Evolutionary conservation across 2,329 filamentous ascomycete species (phyloP), one percentile per base, ranked within the genome.

Genomic region (Dactylellina drechsleri): DNA sequence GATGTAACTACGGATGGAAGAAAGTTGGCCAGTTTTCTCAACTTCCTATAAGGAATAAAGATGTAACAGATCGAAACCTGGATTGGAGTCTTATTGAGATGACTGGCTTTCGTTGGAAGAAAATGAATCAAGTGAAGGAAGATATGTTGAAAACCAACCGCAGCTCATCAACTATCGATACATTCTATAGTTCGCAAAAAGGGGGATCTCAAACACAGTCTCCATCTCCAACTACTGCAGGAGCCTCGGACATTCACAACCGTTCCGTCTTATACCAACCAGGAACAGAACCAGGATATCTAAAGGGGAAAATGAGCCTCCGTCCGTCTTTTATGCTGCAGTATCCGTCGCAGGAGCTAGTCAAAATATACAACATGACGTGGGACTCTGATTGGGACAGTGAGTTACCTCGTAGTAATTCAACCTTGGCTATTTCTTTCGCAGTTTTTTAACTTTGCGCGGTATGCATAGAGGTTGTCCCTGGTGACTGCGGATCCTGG

Each of bases 11-110:
- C 40, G 59, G 58, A 13, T 71, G 66, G 66, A 58, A 16, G 10
- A 64, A 64, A 36, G 40, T 71, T 15, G 66, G 66, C 1, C 43
- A 62, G 5, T 16, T 71, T 2, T 40, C 20, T n/a, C 58, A 52
- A 26, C 66, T 53, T 7, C 12, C 15, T 2, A 10, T n/a, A 1
- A 8, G 23, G 20, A 45, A 13, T 13, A 18, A 36, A 23, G 43
- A 45, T 4, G n/a, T 31, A 0, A 43, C 16, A 4, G 4, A n/a
- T 16, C 12, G 31, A 16, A 71, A 71, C 52, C 52, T 71, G 16
- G 66, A 71, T 36, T 71, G 66, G 66, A 53, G 66, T 15, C 66
- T 71, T n/a, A 31, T 71, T 16, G 59, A 71, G n/a, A 20, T 71
- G 28, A 28, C 20, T 7, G 41, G 43, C 45, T 15, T 15, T 2